phyloP scores from a whole-genome alignment of 1,284 basidiomycete species.

The Tilletiopsis washingtonensis region DNA sequence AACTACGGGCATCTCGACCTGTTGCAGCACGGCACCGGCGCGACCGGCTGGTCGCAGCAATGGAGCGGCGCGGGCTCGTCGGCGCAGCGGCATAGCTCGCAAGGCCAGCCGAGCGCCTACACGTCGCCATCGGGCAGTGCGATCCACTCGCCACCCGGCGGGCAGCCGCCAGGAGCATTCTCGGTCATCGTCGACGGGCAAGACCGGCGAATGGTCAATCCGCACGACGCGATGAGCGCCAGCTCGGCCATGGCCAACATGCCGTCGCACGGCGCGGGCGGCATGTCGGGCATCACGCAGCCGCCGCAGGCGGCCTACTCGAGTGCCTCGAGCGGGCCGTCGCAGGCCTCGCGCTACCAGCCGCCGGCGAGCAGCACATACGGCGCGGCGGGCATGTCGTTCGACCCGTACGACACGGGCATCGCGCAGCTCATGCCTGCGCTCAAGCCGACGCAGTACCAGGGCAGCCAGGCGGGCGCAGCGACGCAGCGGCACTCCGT shows the following conservation, averaged over 20 bases:
- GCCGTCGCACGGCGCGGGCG: not conserved
- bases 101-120: too few species aligned
- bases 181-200: conserved; percentile 11
- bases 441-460: conserved; percentile 10
- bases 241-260: not conserved
- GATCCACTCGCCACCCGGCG: too few species aligned
- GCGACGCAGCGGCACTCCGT: not conserved
- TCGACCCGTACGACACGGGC: conserved; percentile 9
- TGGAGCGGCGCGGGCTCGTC: not conserved
- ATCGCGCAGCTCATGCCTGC: conserved; percentile 11
- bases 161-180: too few species aligned
- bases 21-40: too few species aligned
- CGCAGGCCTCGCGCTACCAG: not conserved
- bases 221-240: conserved; percentile 1
- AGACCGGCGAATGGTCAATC: conserved; percentile 3
- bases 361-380: not conserved
- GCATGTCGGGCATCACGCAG: not conserved
- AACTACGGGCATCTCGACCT: conserved; percentile 27
- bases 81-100: too few species aligned
- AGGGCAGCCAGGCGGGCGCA: not conserved
- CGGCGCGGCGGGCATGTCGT: not conserved
- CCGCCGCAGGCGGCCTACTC: conserved; percentile 3
- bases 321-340: not conserved
- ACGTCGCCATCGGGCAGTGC: not conserved
- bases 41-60: too few species aligned